Evolutionary conservation across 2,329 filamentous ascomycete species (phyloP), one percentile per base, ranked within the genome.

Genomic region (Phaeosphaeria sp.): DNA sequence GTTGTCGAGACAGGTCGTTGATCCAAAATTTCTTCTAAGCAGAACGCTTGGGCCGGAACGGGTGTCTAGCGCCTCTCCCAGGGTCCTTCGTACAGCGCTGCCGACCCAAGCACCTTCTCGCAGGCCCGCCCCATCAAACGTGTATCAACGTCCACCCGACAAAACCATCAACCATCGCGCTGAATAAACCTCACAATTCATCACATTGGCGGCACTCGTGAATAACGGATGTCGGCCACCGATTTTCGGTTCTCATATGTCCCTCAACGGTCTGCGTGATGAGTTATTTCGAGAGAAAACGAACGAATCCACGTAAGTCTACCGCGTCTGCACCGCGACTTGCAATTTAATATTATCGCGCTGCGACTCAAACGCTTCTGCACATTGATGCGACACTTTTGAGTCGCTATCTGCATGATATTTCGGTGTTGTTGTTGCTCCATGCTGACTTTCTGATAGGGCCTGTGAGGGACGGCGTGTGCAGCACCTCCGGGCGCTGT

Each of bases 401-500:
- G 3, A 43, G 20, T 43, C 41, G 41, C 41, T 20, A 43, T 43
- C 20, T 21, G 7, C 6, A 15, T 21, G 6, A 21, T 21, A 11
- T 18, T 66, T 44, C 48, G 11, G 58, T 64, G 77, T 73, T 52
- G 75, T 77, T 63, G 73, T 78, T 71, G 71, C 77, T 68, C 72
- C 75, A 68, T 70, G 66, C 61, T 53, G 33, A 50, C 36, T 15
- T 30, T n/a, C 10, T 46, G 23, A 61, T 63, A 79, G 77, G 66
- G 67, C 65, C 60, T 82, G 81, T 85, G 87, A 90, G 84, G 85
- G 85, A 80, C 92, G 90, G 84, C 90, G 91, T 80, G 95, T 96
- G 87, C 89, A 92, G 79, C 96, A 96, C 84, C 85, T 97, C 77
- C 89, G 90, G 78, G 90, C 95, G 82, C 86, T 97, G 72, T 96